Evolutionary conservation across 2,329 filamentous ascomycete genomes (phyloP), one percentile per base, ranked within the genome.

Genomic region (Aspergillus udagawae): DNA sequence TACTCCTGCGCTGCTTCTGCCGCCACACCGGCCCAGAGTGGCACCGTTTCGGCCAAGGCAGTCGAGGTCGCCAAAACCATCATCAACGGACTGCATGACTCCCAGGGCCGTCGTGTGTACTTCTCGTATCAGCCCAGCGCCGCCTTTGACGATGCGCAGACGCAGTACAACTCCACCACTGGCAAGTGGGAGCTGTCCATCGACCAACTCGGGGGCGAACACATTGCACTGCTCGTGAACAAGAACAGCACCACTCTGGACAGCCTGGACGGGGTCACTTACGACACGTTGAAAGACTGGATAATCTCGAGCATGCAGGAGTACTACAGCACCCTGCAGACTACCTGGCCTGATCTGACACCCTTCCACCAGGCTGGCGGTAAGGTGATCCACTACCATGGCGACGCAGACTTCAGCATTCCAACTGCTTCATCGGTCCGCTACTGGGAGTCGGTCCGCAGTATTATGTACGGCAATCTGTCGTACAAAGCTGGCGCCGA

Each of bases 341-440:
- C 80, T 9, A 83, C 76, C 32, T 38, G 32, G 32, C 1, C 67
- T 75, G 47, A 79, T 80, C 1, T 65, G 2, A 38, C 32, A 17
- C 14, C 32, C 2, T 38, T 38, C 32, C 32, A 38, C 14, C 14
- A 17, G 2, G 32, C 72, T 0, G 82, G 82, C 21, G 81, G 80
- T 51, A 85, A 84, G 67, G 66, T 85, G 2, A 67, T 85, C 10
- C 81, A 83, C 63, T 82, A 77, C 68, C 82, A 85, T 67, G 82
- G 82, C 53, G 81, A 84, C 66, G 77, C 77, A 0, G 83, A 85
- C 65, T 64, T 72, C 38, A 77, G 73, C 3, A 75, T 85, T 51
- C 82, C 82, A 1, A 69, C 82, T 0, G 80, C 75, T 3, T 82
- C 80, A 0, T 83, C 80, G 0, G 77, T 82, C 0, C 79, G 76